Evolutionary conservation across 495 filamentous ascomycete genomes (phyloP).

Genomic region (Pseudevernia furfuracea): DNA sequence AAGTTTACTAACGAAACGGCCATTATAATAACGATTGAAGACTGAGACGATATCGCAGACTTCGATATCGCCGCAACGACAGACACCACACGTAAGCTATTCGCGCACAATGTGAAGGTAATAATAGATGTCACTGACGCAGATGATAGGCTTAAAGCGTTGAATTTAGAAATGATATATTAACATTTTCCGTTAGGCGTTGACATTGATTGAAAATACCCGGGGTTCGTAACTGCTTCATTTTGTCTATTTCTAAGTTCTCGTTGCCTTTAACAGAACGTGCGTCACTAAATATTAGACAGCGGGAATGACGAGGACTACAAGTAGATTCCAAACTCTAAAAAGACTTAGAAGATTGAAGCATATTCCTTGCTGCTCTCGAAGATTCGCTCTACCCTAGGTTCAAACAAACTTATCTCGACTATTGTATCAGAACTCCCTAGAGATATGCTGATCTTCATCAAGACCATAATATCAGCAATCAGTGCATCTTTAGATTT

Average conservation of each 20-base stretch:
- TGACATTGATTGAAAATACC: slow-evolving; percentile 80
- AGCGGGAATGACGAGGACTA: slow-evolving; percentile 73
- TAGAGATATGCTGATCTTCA: slow-evolving; percentile 68
- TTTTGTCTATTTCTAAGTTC: not conserved
- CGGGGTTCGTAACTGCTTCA: slow-evolving; percentile 38
- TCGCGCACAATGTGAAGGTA: slow-evolving; percentile 55
- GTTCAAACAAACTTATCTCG: slow-evolving; percentile 54
- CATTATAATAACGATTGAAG: slow-evolving; percentile 63
- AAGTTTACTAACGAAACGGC: slow-evolving; percentile 53
- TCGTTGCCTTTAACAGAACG: not conserved
- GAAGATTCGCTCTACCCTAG: slow-evolving; percentile 52
- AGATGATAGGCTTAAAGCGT: slow-evolving; percentile 38
- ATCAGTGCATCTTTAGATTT: slow-evolving; percentile 62
- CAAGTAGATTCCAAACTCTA: slow-evolving; percentile 55
- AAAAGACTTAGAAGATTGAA: slow-evolving; percentile 53
- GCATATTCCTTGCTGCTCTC: slow-evolving; percentile 57
- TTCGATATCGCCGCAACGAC: slow-evolving; percentile 53
- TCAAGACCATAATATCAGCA: slow-evolving; percentile 48
- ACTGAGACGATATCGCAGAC: slow-evolving; percentile 62
- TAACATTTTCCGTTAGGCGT: slow-evolving; percentile 30
- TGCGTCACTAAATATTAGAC: slow-evolving; percentile 1
- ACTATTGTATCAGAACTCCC: slow-evolving; percentile 62
- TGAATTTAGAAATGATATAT: slow-evolving; percentile 3
- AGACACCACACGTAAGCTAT: slow-evolving; percentile 44
- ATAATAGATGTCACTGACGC: slow-evolving; percentile 57